A percentile compares a stretch with the other conserved stretches of the same genome.
Evolutionary conservation across 805 yeast genomes (phyloP).

Genomic region (Starmera quercuum): DNA sequence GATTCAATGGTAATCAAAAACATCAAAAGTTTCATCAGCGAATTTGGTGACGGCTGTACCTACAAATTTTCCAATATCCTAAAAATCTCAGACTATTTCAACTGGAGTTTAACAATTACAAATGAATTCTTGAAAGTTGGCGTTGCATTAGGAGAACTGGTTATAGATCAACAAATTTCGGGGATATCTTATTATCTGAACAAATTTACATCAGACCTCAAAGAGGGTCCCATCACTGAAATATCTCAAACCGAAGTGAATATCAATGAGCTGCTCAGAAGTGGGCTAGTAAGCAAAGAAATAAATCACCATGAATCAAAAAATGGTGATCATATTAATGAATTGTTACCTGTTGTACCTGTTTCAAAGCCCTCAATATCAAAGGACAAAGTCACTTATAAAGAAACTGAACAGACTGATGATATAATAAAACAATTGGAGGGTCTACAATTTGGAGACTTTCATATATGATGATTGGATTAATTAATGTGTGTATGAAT

Average conservation of each 20-base stretch:
- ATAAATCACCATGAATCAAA: too few relatives aligned
- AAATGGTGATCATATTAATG: too few relatives aligned
- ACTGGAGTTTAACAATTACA: slow-evolving; percentile 63
- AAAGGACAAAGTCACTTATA: too few relatives aligned
- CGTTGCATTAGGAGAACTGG: slow-evolving; percentile 46
- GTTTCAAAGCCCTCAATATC: too few relatives aligned
- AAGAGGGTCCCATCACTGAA: too few relatives aligned
- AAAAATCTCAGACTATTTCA: slow-evolving; percentile 28
- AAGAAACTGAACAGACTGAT: too few relatives aligned
- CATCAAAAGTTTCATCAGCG: slow-evolving; percentile 17
- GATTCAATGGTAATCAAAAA: slow-evolving; percentile 21
- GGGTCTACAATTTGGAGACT: slow-evolving; percentile 8
- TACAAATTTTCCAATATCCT: slow-evolving; percentile 16
- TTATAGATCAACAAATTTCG: slow-evolving; percentile 60
- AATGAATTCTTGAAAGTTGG: slow-evolving; percentile 56
- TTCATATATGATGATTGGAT: background rate
- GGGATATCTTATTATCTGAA: slow-evolving; percentile 62
- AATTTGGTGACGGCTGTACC: slow-evolving; percentile 23
- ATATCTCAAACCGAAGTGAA: too few relatives aligned
- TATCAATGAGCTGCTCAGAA: too few relatives aligned
- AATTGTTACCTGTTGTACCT: too few relatives aligned
- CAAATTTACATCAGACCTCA: too few relatives aligned
- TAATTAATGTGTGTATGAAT: background rate
- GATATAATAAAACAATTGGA: slow-evolving; percentile 8
- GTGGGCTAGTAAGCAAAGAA: too few relatives aligned